Conservation (phyloP, 2,329 filamentous ascomycete genomes). For the Penicillium sp. region DNA sequence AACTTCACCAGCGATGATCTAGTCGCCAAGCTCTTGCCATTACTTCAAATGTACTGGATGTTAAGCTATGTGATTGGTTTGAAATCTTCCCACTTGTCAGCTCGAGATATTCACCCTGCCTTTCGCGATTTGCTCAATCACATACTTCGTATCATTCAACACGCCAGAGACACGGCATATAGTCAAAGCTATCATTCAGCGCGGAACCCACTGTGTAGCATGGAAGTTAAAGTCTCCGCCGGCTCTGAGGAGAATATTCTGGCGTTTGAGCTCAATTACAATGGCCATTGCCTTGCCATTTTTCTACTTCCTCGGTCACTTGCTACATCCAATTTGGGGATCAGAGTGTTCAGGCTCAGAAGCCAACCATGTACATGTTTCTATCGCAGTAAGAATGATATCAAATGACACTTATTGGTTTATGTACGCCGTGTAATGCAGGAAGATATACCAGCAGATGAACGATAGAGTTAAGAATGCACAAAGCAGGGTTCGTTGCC, state of each 20-base stretch:
- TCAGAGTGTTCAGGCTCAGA: neutral
- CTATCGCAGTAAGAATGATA: neutral
- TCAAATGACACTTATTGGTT: slow-evolving; percentile 11
- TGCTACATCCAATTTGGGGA: neutral
- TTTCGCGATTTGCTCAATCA: neutral
- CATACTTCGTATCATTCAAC: neutral
- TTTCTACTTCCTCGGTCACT: neutral
- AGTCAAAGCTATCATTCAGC: neutral
- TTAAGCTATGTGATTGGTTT: neutral
- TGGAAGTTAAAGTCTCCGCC: neutral
- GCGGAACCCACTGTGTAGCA: neutral
- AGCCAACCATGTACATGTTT: neutral
- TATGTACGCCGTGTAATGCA: slow-evolving; percentile 28
- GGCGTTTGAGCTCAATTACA: neutral
- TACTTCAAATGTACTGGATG: neutral
- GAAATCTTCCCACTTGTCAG: neutral
- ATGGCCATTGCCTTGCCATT: neutral
- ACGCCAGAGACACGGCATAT: neutral
- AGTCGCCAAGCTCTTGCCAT: neutral
- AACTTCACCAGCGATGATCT: neutral
- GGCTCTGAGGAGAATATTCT: neutral
- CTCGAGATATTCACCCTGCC: neutral
- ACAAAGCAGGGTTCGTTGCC: slow-evolving; percentile 15
- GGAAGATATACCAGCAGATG: slow-evolving; percentile 17
- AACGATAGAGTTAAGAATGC: slow-evolving; percentile 8